A percentile compares a stretch with the other conserved stretches of the same genome.
Conservation (phyloP, 768 basidiomycete species). For the Macrolepiota fuliginosa region DNA sequence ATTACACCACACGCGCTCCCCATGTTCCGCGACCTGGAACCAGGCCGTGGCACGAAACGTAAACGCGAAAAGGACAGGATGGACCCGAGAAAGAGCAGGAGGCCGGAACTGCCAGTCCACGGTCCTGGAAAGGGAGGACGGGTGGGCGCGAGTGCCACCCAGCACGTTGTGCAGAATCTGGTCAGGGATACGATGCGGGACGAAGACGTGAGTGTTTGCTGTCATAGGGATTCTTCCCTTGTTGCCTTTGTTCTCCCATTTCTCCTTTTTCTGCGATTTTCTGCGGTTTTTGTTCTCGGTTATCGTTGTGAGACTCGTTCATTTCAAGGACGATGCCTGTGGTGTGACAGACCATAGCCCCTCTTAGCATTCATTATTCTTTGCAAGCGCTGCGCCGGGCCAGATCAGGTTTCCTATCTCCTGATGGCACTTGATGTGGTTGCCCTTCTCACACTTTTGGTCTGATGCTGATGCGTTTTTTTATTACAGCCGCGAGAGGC, state of each 20-base stretch:
- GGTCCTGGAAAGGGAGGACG: conserved; percentile 94
- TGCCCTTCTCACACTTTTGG: conserved; percentile 5
- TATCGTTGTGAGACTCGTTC: background rate
- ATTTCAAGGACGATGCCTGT: background rate
- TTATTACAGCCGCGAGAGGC: conserved; percentile 87
- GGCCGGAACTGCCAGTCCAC: conserved; percentile 89
- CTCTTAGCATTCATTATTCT: background rate
- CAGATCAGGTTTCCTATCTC: conserved; percentile 12
- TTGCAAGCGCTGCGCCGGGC: background rate
- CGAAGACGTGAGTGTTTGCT: conserved; percentile 80
- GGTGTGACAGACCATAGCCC: background rate
- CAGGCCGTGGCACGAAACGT: conserved; percentile 75
- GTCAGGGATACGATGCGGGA: conserved; percentile 89
- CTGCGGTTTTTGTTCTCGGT: conserved; percentile 15
- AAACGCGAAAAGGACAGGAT: conserved; percentile 85
- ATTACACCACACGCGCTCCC: conserved; percentile 89
- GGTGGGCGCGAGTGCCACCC: conserved; percentile 95
- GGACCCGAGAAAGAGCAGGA: conserved; percentile 88
- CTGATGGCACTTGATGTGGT: conserved; percentile 12
- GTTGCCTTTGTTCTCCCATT: background rate
- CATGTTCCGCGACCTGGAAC: conserved; percentile 85
- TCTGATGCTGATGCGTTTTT: conserved; percentile 18
- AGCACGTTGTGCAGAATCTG: conserved; percentile 93
- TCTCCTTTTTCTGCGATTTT: background rate
- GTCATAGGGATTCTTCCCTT: conserved; percentile 2